Evolutionary conservation across 169 alveolate species (phyloP).

Genomic region (Plasmodium malariae): DNA sequence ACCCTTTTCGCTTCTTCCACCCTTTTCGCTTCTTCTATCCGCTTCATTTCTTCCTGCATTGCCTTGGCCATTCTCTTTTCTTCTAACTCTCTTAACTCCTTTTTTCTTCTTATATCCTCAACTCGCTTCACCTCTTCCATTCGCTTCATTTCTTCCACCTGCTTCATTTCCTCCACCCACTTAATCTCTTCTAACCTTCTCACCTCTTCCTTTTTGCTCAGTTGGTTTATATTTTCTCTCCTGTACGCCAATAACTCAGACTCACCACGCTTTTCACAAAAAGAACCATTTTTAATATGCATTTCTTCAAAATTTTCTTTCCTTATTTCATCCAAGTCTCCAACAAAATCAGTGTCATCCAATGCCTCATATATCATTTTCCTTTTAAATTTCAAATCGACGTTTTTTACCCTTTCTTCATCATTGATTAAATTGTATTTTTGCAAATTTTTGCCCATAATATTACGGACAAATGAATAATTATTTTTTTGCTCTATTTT

Average conservation of each 20-base stretch:
- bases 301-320: neutral
- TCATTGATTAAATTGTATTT: neutral
- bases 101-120: neutral
- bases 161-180: neutral
- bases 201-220: neutral
- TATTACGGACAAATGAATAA: neutral
- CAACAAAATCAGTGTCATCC: neutral
- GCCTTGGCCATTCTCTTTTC: slow-evolving; percentile 12
- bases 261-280: neutral
- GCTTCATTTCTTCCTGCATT: slow-evolving; percentile 13
- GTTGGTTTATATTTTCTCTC: too few species aligned
- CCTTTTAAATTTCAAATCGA: slow-evolving; percentile 30
- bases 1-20: slow-evolving; percentile 5
- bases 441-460: neutral
- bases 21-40: neutral
- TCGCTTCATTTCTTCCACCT: neutral
- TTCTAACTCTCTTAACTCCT: neutral
- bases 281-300: neutral
- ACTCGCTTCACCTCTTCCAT: neutral
- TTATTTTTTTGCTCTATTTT: slow-evolving; percentile 3
- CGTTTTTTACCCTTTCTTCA: neutral
- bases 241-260: too few species aligned
- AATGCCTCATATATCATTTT: slow-evolving; percentile 32
- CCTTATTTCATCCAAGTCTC: neutral
- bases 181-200: neutral